Evolutionary conservation across 192 early-diverging fungal species (phyloP).

Genomic region (Thamnidium elegans): DNA sequence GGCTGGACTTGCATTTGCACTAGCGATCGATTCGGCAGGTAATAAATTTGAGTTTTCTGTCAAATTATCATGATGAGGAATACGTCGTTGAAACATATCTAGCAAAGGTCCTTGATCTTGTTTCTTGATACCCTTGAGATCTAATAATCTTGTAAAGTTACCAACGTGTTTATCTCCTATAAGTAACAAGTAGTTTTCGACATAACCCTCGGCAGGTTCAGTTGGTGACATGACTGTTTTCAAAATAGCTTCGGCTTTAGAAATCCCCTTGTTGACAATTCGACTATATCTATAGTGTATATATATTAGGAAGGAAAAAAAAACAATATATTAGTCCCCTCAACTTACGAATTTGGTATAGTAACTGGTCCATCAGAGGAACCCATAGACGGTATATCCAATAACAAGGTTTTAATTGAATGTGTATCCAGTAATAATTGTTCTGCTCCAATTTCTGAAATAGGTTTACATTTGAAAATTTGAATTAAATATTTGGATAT

Average conservation of each 20-base stretch:
- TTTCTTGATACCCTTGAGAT: conserved; percentile 73
- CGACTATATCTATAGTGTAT: conserved; percentile 66
- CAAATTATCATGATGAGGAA: conserved; percentile 37
- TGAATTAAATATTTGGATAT: conserved; percentile 64
- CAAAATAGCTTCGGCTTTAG: conserved; percentile 80
- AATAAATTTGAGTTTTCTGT: conserved; percentile 45
- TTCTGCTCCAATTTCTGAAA: conserved; percentile 94
- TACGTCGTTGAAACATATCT: conserved; percentile 51
- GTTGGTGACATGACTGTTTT: conserved; percentile 85
- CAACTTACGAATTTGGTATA: conserved; percentile 58
- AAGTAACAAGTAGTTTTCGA: conserved; percentile 87
- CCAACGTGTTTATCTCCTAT: conserved; percentile 66
- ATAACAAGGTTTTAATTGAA: conserved; percentile 79
- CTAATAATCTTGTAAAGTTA: conserved; percentile 78
- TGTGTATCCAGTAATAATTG: conserved; percentile 95
- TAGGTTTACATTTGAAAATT: conserved; percentile 72
- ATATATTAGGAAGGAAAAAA: not conserved
- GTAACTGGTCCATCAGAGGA: conserved; percentile 44
- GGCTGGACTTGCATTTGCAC: not conserved
- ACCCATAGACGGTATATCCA: conserved; percentile 70
- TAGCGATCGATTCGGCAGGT: conserved; percentile 17
- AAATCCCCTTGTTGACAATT: conserved; percentile 77
- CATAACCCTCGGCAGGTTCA: conserved; percentile 80
- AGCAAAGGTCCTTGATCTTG: conserved; percentile 56
- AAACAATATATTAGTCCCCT: not conserved